Evolutionary conservation across 345 rosid genomes (phyloP).

Genomic region (Moringa oleifera): DNA sequence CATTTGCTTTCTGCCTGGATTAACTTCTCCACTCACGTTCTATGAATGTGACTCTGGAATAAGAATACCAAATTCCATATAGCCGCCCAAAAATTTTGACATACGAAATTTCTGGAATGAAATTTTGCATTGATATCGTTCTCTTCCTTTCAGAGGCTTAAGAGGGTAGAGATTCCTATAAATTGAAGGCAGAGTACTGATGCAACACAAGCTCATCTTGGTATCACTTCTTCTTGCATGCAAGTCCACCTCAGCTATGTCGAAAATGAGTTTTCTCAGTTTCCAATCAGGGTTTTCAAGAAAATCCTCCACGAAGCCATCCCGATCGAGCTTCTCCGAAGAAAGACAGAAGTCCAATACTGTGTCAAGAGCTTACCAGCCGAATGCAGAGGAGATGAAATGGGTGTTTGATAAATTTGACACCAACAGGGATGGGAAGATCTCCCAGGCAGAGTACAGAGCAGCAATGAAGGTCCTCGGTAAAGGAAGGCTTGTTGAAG

Average conservation of each 20-base stretch:
- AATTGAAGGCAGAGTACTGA: not conserved
- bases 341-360: slow-evolving; percentile 7
- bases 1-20: not conserved
- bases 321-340: slow-evolving; percentile 6
- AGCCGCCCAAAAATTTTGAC: no score
- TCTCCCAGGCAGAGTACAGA: slow-evolving; percentile 42
- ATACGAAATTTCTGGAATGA: no score
- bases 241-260: slow-evolving; percentile 3
- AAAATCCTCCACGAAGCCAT: slow-evolving; percentile 12
- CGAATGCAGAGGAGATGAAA: slow-evolving; percentile 40
- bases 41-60: not conserved
- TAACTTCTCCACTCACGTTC: not conserved
- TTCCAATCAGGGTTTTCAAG: slow-evolving; percentile 15
- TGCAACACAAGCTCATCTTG: not conserved
- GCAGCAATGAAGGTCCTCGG: slow-evolving; percentile 35
- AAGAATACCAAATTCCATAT: no score
- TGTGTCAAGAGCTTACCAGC: slow-evolving; percentile 10
- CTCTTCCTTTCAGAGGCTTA: no score
- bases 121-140: no score
- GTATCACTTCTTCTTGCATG: not conserved
- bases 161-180: not conserved
- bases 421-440: slow-evolving; percentile 51
- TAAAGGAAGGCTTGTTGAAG: slow-evolving; percentile 19
- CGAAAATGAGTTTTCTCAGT: slow-evolving; percentile 20
- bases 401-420: slow-evolving; percentile 48